phyloP scores from a whole-genome alignment of 495 filamentous ascomycete species.

The Aspergillus haitiensis region DNA sequence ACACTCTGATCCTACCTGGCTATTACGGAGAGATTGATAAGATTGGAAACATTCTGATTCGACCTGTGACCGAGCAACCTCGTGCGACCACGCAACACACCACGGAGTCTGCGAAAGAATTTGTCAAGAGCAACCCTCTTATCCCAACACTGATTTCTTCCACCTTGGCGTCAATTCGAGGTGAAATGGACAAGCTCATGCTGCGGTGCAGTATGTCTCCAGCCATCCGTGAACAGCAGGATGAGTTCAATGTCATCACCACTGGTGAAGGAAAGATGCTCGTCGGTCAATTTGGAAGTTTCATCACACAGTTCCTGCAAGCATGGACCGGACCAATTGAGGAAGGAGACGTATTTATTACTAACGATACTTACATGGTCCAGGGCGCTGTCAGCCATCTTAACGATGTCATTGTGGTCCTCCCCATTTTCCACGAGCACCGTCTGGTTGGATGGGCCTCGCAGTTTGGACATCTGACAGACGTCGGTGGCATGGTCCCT shows the following conservation, averaged over 20 bases:
- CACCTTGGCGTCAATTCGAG: slow-evolving; percentile 46
- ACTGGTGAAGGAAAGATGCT: slow-evolving; percentile 49
- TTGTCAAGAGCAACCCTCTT: slow-evolving; percentile 38
- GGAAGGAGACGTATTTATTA: slow-evolving; percentile 52
- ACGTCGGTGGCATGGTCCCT: slow-evolving; percentile 52
- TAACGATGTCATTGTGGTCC: slow-evolving; percentile 49
- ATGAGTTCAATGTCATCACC: slow-evolving; percentile 55
- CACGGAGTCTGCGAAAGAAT: slow-evolving; percentile 29
- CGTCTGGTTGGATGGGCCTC: slow-evolving; percentile 49
- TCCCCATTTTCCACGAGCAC: slow-evolving; percentile 47
- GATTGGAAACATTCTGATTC: slow-evolving; percentile 47
- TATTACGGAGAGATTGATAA: slow-evolving; percentile 22
- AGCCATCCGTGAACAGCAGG: slow-evolving; percentile 53
- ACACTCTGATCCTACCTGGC: slow-evolving; percentile 50
- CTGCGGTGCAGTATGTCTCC: slow-evolving; percentile 53
- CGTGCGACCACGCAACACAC: slow-evolving; percentile 14
- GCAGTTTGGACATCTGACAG: slow-evolving; percentile 53
- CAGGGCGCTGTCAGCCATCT: slow-evolving; percentile 51
- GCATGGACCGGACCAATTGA: slow-evolving; percentile 47
- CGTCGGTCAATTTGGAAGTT: slow-evolving; percentile 53
- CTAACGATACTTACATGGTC: slow-evolving; percentile 52
- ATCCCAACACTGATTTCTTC: slow-evolving; percentile 42
- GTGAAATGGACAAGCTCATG: slow-evolving; percentile 55
- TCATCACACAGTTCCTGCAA: slow-evolving; percentile 49
- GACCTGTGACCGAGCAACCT: slow-evolving; percentile 28